These are phyloP conservation scores for Epichloe coenophiala DNA, from an alignment of 2,329 filamentous ascomycete genomes.

Conservation along the genomic window DNA sequence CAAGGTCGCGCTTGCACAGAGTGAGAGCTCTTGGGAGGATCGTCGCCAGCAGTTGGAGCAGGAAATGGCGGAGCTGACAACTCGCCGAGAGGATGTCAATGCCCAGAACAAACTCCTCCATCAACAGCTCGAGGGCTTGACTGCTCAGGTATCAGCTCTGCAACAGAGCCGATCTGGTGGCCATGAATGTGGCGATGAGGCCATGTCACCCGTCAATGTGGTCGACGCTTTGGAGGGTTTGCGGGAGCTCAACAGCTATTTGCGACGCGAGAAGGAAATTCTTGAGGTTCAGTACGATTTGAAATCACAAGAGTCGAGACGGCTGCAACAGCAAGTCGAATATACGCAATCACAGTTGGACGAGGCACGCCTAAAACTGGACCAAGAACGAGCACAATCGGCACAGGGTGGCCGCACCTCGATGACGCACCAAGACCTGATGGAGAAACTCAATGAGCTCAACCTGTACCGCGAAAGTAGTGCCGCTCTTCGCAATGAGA, in stretches of 20 bases:
- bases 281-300: constrained; percentile 92
- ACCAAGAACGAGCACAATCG: constrained; percentile 71
- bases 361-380: constrained; percentile 74
- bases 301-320: constrained; percentile 74
- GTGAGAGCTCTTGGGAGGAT: constrained; percentile 78
- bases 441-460: constrained; percentile 89
- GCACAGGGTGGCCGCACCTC: constrained; percentile 60
- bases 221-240: constrained; percentile 58
- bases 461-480: constrained; percentile 95
- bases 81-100: constrained; percentile 69
- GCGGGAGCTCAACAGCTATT: constrained; percentile 80
- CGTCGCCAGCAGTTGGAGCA: constrained; percentile 67
- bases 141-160: constrained; percentile 62
- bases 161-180: constrained; percentile 56
- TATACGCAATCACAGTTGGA: constrained; percentile 81
- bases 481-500: constrained; percentile 77
- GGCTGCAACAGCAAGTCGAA: constrained; percentile 79
- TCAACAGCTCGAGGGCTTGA: constrained; percentile 74
- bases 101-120: constrained; percentile 86
- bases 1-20: constrained; percentile 64
- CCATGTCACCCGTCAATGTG: constrained; percentile 34
- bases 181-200: constrained; percentile 37
- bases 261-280: constrained; percentile 94
- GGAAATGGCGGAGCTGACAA: constrained; percentile 67
- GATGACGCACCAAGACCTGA: constrained; percentile 74